phyloP scores from a whole-genome alignment of 495 filamentous ascomycete genomes.

The Aspergillus taichungensis region DNA sequence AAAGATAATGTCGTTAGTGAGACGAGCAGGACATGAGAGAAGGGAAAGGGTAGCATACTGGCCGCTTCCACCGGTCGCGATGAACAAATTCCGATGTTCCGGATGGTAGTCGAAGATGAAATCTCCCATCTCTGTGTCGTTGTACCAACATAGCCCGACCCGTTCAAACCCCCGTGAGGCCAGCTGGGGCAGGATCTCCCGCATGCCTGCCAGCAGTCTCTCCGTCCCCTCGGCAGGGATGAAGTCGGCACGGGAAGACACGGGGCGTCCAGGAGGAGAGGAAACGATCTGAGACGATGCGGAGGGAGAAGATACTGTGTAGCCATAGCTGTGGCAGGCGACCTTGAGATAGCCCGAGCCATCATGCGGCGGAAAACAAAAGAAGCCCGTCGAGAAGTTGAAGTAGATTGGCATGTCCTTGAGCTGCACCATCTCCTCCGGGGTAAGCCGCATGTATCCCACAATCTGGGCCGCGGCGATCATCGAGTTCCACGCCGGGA shows the following conservation, averaged over 20 bases:
- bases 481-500: conserved; percentile 60
- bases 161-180: conserved; percentile 48
- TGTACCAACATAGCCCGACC: conserved; percentile 77
- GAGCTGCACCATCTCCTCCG: conserved; percentile 50
- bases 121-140: conserved; percentile 64
- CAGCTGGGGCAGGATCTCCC: conserved; percentile 50
- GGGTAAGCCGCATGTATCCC: conserved; percentile 57
- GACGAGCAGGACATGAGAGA: neutral
- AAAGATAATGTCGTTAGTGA: neutral
- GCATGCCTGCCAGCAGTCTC: conserved; percentile 47
- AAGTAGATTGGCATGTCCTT: conserved; percentile 59
- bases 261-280: conserved; percentile 12
- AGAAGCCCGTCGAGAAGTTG: conserved; percentile 68
- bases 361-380: conserved; percentile 59
- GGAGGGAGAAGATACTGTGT: conserved; percentile 22
- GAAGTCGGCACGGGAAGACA: conserved; percentile 21
- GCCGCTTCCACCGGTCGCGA: conserved; percentile 71
- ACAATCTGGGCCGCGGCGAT: conserved; percentile 67
- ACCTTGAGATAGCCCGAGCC: conserved; percentile 49
- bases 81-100: conserved; percentile 50
- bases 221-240: conserved; percentile 47
- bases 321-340: conserved; percentile 71
- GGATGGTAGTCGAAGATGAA: conserved; percentile 72
- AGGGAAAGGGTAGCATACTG: conserved; percentile 37
- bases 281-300: conserved; percentile 11